phyloP scores from a whole-genome alignment of 768 basidiomycete species.

The Xerocomellus amylosporus region DNA sequence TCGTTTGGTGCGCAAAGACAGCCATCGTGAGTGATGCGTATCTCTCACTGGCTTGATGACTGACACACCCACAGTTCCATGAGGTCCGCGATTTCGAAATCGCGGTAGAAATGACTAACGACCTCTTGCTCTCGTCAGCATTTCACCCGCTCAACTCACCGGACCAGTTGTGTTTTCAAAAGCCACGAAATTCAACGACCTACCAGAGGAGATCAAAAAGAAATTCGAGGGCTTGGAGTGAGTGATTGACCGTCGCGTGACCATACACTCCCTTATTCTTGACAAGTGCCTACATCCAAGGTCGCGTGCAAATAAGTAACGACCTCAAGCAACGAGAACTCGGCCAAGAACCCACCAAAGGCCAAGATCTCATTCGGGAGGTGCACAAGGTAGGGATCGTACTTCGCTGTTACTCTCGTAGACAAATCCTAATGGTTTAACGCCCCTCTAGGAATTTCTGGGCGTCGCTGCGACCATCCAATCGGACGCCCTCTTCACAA shows the following conservation, averaged over 20 bases:
- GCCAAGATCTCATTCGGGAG: conserved; percentile 62
- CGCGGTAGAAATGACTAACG: background rate
- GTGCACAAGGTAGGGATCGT: conserved; percentile 57
- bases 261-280: conserved; percentile 5
- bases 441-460: conserved; percentile 55
- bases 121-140: conserved; percentile 12
- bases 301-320: conserved; percentile 75
- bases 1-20: conserved; percentile 34
- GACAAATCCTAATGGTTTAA: background rate
- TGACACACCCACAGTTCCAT: conserved; percentile 17
- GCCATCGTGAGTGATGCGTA: conserved; percentile 24
- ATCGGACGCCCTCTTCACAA: conserved; percentile 62
- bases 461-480: conserved; percentile 60
- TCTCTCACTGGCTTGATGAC: background rate
- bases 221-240: conserved; percentile 72
- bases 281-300: conserved; percentile 65
- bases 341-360: conserved; percentile 70
- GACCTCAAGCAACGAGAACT: conserved; percentile 74
- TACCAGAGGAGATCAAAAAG: conserved; percentile 66
- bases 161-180: conserved; percentile 37
- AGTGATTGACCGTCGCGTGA: conserved; percentile 17
- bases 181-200: conserved; percentile 78
- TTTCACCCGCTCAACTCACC: conserved; percentile 29
- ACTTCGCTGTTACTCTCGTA: background rate
- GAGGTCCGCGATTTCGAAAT: conserved; percentile 21